Conservation (phyloP, 148 eudicot species). For the Vaccinium corymbosum region DNA sequence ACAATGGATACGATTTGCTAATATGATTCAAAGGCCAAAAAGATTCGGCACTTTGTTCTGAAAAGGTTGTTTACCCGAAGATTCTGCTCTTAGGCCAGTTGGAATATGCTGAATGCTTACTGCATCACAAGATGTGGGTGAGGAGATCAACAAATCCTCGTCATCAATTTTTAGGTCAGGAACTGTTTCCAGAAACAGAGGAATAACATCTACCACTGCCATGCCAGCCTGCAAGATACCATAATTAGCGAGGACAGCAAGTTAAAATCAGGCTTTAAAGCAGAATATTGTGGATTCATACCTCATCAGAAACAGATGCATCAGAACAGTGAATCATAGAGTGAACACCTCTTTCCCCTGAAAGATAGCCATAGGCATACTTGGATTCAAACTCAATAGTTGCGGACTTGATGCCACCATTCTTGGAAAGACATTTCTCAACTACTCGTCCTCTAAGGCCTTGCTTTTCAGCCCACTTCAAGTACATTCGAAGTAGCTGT, state of each 20-base stretch:
- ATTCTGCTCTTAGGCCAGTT: constrained; percentile 68
- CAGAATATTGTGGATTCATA: constrained; percentile 16
- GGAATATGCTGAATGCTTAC: constrained; percentile 63
- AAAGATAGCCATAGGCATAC: constrained; percentile 74
- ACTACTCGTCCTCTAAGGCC: constrained; percentile 62
- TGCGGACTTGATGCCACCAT: constrained; percentile 60
- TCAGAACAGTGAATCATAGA: constrained; percentile 42
- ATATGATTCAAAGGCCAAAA: neutral
- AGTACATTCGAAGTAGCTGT: constrained; percentile 58
- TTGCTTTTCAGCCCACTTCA: constrained; percentile 77
- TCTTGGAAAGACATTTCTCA: constrained; percentile 45
- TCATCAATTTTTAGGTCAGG: constrained; percentile 50
- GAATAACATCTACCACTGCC: constrained; percentile 76
- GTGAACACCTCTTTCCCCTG: constrained; percentile 84
- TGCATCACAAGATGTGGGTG: constrained; percentile 25
- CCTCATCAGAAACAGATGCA: constrained; percentile 35
- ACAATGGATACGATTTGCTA: neutral
- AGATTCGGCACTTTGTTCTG: neutral
- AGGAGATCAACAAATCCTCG: constrained; percentile 51
- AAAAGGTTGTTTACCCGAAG: constrained; percentile 49
- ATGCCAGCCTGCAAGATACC: constrained; percentile 42
- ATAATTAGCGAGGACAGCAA: constrained; percentile 1
- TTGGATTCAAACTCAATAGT: constrained; percentile 73
- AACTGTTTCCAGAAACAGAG: constrained; percentile 62
- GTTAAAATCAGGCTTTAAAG: neutral